These are phyloP conservation scores for Dothidotthia symphoricarpi DNA, from an alignment of 2,329 filamentous ascomycete genomes.

Conservation along the genomic window DNA sequence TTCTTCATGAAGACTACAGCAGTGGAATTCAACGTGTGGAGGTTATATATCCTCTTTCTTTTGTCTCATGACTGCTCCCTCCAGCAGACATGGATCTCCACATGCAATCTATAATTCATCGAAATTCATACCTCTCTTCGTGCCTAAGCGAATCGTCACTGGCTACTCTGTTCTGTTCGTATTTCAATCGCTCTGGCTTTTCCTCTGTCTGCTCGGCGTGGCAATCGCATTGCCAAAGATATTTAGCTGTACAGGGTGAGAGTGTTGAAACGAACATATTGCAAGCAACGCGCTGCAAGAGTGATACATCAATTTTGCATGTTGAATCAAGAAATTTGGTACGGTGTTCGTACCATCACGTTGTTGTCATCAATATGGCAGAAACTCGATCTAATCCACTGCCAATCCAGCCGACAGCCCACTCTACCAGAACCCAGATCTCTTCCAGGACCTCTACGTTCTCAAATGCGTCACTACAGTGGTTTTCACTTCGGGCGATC, in stretches of 20 bases:
- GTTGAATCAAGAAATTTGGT: no score
- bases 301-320: no score
- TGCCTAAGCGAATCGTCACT: no score
- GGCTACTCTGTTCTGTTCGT: neutral
- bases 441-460: slow-evolving; percentile 29
- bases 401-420: slow-evolving; percentile 28
- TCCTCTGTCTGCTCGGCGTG: slow-evolving; percentile 2
- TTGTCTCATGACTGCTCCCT: no score
- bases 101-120: no score
- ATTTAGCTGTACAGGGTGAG: slow-evolving; percentile 14
- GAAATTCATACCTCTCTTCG: no score
- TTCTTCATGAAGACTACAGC: no score
- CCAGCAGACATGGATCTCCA: no score
- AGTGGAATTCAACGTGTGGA: no score
- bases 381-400: slow-evolving; percentile 30
- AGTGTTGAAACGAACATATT: neutral
- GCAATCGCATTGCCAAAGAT: neutral
- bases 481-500: slow-evolving; percentile 26
- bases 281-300: slow-evolving; percentile 3
- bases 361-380: no score
- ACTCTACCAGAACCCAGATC: slow-evolving; percentile 31
- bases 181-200: neutral
- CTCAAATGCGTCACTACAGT: slow-evolving; percentile 29
- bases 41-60: no score
- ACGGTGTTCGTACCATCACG: no score